These are phyloP conservation scores for Candida frijolesensis DNA, from an alignment of 1,139 yeast genomes.

Conservation along the genomic window DNA sequence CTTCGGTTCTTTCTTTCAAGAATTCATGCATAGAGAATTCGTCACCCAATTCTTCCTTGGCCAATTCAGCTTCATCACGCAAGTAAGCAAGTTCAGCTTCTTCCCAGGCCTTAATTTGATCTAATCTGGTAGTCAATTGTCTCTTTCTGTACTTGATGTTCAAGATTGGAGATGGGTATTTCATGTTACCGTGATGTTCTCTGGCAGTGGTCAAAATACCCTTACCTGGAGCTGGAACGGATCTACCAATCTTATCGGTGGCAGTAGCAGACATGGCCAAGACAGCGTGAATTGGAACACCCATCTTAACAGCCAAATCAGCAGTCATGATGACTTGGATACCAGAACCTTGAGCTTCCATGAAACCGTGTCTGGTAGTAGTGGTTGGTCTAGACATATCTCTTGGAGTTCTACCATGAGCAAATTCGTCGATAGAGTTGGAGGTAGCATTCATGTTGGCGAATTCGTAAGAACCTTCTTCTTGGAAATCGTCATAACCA, in stretches of 20 bases:
- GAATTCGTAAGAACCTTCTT: conserved; percentile 96
- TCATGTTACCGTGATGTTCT: conserved; percentile 83
- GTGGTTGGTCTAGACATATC: conserved; percentile 99
- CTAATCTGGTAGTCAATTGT: conserved; percentile 79
- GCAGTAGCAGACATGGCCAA: conserved; percentile 96
- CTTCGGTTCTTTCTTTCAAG: conserved; percentile 83
- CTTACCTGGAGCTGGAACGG: conserved; percentile 99
- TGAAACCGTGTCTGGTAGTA: conserved; percentile 93
- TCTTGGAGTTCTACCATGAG: conserved; percentile 94
- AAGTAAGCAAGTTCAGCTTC: conserved; percentile 71
- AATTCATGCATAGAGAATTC: conserved; percentile 55
- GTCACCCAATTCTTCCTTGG: conserved; percentile 68
- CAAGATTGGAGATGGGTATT: conserved; percentile 78
- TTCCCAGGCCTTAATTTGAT: conserved; percentile 82
- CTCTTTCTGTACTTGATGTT: conserved; percentile 93
- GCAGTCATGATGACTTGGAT: conserved; percentile 96
- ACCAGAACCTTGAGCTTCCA: conserved; percentile 99
- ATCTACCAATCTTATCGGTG: conserved; percentile 96
- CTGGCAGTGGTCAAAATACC: conserved; percentile 98
- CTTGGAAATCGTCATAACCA: conserved; percentile 99
- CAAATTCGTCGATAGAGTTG: conserved; percentile 81
- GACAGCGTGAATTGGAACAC: conserved; percentile 97
- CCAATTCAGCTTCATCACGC: conserved; percentile 51
- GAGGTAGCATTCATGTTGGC: conserved; percentile 99
- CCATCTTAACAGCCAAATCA: conserved; percentile 92